Evolutionary conservation across 228 moss, liverwort and hornwort species (phyloP).

Genomic region (Sphagnum fallax): DNA sequence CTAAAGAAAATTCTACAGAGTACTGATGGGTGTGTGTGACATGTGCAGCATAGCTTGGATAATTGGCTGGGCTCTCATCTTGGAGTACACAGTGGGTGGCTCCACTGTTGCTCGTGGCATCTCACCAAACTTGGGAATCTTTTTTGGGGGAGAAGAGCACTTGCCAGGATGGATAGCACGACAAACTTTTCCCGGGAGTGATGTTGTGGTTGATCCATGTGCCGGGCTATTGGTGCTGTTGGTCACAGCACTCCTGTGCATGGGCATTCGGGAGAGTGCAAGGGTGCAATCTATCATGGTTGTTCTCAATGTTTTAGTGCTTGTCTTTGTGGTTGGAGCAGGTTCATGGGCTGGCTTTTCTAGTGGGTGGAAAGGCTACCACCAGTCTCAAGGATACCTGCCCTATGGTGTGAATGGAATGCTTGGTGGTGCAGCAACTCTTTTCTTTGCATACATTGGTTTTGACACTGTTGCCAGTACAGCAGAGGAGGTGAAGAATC

Average conservation of each 20-base stretch:
- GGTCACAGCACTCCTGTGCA: conserved; percentile 63
- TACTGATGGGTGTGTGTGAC: not conserved
- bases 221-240: conserved; percentile 61
- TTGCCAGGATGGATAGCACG: conserved; percentile 57
- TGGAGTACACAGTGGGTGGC: conserved; percentile 94
- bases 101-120: conserved; percentile 94
- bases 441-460: conserved; percentile 94
- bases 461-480: conserved; percentile 99
- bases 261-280: conserved; percentile 76
- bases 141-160: conserved; percentile 70
- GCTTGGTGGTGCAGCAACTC: conserved; percentile 88
- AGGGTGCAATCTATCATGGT: conserved; percentile 79
- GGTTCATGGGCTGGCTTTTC: conserved; percentile 74
- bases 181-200: conserved; percentile 35
- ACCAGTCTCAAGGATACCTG: conserved; percentile 79
- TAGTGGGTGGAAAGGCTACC: conserved; percentile 89
- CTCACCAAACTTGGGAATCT: conserved; percentile 83
- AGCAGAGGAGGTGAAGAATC: conserved; percentile 97
- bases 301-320: conserved; percentile 63
- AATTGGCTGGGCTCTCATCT: conserved; percentile 90
- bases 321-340: conserved; percentile 68
- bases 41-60: conserved; percentile 79
- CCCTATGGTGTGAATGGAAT: conserved; percentile 87
- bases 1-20: too few species aligned
- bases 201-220: conserved; percentile 62